Base-by-base conservation (phyloP, 192 early-diverging fungal species). In the Chytriomyces sp. region DNA sequence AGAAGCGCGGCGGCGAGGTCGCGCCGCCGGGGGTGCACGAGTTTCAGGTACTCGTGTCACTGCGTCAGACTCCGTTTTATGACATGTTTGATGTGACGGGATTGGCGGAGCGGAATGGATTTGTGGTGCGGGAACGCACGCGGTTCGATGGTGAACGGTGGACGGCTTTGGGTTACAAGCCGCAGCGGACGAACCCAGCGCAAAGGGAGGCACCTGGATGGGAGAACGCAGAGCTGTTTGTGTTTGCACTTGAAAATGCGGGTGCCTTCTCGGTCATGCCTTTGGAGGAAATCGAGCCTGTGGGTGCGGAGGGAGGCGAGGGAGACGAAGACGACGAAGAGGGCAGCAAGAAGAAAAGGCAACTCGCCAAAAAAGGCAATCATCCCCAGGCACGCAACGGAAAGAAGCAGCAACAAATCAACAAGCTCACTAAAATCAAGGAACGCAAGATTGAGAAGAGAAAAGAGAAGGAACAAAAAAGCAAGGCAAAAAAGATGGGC, bases 51-150 rank as follows among this genome's bases (percentile, higher is more conserved):
- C 74, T 78, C 30, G 73, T 80, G 4, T 58, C 81, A n/a, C 41
- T 82, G 19, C 71, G 81, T 17, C 56, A 74, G 25, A 81, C 80
- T 22, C 75, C 77, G 25, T 82, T 80, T 55, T 82, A 82, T 56
- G 38, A 52, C 7, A 39, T 59, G 44, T 82, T 80, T 75, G 58
- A 69, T 10, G 19, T 81, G 26, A 66, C 72, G 53, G 56, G 61
- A 22, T n/a, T 80, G 4, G 81, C 75, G 5, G 39, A 19, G 7
- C 32, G 30, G 8, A 34, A 19, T 31, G 81, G 81, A 36, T 54
- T 82, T 28, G 25, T 19, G 22, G 5, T 77, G 36, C 10, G 7
- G 39, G 36, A 38, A 28, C 54, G 57, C 31, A 61, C 39, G 14
- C 59, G 52, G 38, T 80, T 80, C 49, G 75, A 82, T 30, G 61